Evolutionary conservation across 371 early-diverging fungal species (phyloP).

Genomic region (Mortierella sp.): DNA sequence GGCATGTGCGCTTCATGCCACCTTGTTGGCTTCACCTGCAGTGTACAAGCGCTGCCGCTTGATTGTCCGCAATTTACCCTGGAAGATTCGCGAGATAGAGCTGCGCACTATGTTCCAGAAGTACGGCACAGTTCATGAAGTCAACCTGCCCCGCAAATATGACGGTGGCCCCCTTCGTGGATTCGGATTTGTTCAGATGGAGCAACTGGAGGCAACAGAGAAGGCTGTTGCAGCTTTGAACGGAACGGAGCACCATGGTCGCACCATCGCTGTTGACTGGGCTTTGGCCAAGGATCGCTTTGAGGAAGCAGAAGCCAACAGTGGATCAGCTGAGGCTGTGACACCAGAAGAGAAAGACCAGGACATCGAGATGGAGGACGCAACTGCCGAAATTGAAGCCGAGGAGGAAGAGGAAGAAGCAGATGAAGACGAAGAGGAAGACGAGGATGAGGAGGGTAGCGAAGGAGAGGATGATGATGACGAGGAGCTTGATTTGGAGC

Average conservation of each 20-base stretch:
- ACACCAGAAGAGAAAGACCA: slow-evolving; percentile 41
- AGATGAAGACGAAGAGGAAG: slow-evolving; percentile 54
- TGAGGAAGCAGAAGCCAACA: slow-evolving; percentile 65
- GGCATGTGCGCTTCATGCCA: slow-evolving; percentile 55
- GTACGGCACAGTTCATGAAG: slow-evolving; percentile 72
- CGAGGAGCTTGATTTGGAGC: slow-evolving; percentile 53
- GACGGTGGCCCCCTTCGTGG: slow-evolving; percentile 81
- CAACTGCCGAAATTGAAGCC: slow-evolving; percentile 55
- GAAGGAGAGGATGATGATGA: slow-evolving; percentile 54
- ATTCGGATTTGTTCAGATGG: slow-evolving; percentile 92
- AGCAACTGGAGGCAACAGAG: slow-evolving; percentile 71
- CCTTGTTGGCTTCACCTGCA: slow-evolving; percentile 24
- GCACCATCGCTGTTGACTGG: slow-evolving; percentile 89
- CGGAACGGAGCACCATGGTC: slow-evolving; percentile 74
- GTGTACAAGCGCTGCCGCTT: slow-evolving; percentile 74
- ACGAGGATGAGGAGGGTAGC: slow-evolving; percentile 52
- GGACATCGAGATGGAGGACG: slow-evolving; percentile 56
- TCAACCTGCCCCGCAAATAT: slow-evolving; percentile 81
- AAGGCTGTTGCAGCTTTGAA: slow-evolving; percentile 83
- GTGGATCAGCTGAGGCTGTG: slow-evolving; percentile 40
- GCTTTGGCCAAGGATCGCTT: slow-evolving; percentile 83
- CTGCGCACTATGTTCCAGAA: slow-evolving; percentile 66
- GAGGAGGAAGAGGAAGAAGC: slow-evolving; percentile 54
- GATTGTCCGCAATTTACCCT: slow-evolving; percentile 92
- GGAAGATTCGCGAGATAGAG: slow-evolving; percentile 78